Evolutionary conservation across 306 rosid genomes (phyloP), one percentile per base, ranked within the genome.

Genomic region (Medicago arabica): DNA sequence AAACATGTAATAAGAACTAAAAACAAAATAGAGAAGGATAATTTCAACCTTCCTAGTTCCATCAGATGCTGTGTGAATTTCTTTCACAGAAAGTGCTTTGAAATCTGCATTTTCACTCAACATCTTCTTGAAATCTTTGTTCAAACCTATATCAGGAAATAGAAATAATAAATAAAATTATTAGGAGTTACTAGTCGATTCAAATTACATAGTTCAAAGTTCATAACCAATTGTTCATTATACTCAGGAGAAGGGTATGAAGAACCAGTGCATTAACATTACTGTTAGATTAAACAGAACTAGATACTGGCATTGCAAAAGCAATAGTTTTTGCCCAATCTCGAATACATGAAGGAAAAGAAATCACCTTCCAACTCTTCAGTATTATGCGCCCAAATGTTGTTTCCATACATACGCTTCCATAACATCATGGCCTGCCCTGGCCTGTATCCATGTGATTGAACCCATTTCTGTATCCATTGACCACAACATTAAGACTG

Each of bases 351-450:
- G 15, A 50, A 63, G 8, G 34, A 40, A n/a, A 72, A 62, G 38
- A 66, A 71, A 66, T 43, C 38, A 93, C 98, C 98, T 89, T 91
- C 87, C 81, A 93, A 83, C 73, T 91, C 97, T 81, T 93, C 92
- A 65, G 61, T 18, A 13, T 85, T 71, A 75, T 87, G 85, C 2
- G 91, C 98, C 98, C 96, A 93, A 65, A 89, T 85, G 78, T 76
- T 61, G 68, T 89, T 85, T 73, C 98, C 97, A 80, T 93, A 93
- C 17, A 91, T 79, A 54, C 96, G 96, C 80, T 88, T 93, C 98
- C 98, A 93, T 46, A 93, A 84, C 96, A 93, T 91, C 81, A 93
- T 79, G 69, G 96, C 97, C 79, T 93, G 98, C 12, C 96, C 98
- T 49, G 96, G 92, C 55, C 96, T 85, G 76, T 82, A 93, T 58